Evolutionary conservation across 768 basidiomycete species (phyloP).

Genomic region (Pleurotus pulmonarius): DNA sequence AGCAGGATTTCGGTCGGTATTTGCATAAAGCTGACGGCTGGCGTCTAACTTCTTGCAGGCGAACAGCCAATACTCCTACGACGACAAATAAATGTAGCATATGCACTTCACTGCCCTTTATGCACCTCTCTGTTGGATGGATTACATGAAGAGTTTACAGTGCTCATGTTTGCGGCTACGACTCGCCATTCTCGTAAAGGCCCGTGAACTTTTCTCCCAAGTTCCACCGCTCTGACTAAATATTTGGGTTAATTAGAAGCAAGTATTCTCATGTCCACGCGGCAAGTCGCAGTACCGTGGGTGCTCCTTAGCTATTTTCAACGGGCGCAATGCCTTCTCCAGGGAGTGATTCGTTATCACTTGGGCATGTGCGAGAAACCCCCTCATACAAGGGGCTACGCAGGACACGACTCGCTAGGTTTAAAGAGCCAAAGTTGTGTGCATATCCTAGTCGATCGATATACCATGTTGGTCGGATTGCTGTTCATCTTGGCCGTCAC

Average conservation of each 20-base stretch:
- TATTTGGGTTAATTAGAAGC: not conserved
- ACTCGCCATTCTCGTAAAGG: too few relatives aligned
- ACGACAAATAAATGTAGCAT: not conserved
- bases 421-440: not conserved
- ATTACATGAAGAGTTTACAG: too few relatives aligned
- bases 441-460: not conserved
- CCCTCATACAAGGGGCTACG: not conserved
- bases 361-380: not conserved
- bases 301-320: not conserved
- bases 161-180: too few relatives aligned
- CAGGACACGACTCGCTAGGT: not conserved
- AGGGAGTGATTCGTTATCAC: not conserved
- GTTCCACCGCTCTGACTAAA: too few relatives aligned
- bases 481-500: not conserved
- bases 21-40: too few relatives aligned
- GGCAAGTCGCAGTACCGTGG: not conserved
- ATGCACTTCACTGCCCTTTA: not conserved
- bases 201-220: too few relatives aligned
- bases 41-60: too few relatives aligned
- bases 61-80: too few relatives aligned
- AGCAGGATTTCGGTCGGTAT: too few relatives aligned
- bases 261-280: slow-evolving; percentile 3
- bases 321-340: not conserved
- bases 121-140: not conserved
- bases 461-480: not conserved